Base-by-base conservation (phyloP, 306 rosid species). In the Lathyrus aphaca region DNA sequence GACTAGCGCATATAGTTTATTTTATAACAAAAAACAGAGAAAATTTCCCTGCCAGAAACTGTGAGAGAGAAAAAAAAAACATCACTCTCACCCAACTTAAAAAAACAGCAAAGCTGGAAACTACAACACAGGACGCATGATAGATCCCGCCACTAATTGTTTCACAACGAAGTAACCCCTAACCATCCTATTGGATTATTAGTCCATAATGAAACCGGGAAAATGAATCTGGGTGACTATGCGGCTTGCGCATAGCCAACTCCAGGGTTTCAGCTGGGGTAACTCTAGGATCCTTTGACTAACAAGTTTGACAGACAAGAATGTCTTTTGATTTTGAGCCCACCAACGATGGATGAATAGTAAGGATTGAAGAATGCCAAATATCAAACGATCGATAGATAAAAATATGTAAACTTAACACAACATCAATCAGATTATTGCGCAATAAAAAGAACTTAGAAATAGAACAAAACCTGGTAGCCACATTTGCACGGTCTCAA, bases 401-500 rank as follows among this genome's bases (percentile, higher is more conserved):
- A 56, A 25, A 25, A 25, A 25, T 25, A 25, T 25, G 29, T 25
- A 25, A 25, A 25, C 43, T 64, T 45, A 32, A 38, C 23, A 11
- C 12, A 39, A 9, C 23, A 68, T 48, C 9, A 32, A 77, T 45
- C 19, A 64, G 60, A 68, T 12, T 46, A 9, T 37, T 69, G 43
- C 35, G 21, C 10, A 37, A 68, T 50, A 44, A 72, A 65, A 29
- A 66, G 10, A 32, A 69, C 18, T 35, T 50, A 57, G 46, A 51
- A 18, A 69, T 15, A 37, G 74, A 37, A 68, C 9, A 79, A 64
- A 44, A 94, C 98, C 92, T 91, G 92, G 30, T 94, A 94, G 69
- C 97, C 96, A 60, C 97, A 95, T 79, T 75, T 91, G 90, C 99
- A 95, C 5, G 99, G 97, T 68, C 89, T 95, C 91, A 95, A 78